A percentile compares a stretch with the other conserved stretches of the same genome.
Conservation (phyloP, 139 green algal species). For the Tetraselmis chui region DNA sequence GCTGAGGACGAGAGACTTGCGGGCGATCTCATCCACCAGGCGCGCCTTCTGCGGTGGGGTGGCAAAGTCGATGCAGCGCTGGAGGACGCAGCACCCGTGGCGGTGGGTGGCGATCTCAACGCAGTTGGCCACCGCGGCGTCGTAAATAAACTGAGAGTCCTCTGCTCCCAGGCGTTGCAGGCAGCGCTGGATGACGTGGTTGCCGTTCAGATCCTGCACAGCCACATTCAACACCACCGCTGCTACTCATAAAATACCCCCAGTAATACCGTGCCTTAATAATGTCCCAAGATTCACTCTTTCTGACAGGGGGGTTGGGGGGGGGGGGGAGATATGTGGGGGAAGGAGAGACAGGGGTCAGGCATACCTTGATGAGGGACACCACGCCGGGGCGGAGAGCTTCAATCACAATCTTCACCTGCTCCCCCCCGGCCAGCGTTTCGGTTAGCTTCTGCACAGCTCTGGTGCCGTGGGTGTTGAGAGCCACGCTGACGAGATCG, state of each 20-base stretch:
- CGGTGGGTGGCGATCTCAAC: constrained; percentile 93
- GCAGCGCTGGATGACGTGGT: constrained; percentile 98
- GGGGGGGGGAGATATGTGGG: not conserved
- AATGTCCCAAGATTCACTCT: too few relatives aligned
- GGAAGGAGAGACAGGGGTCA: not conserved
- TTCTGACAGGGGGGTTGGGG: not conserved
- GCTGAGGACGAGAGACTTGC: constrained; percentile 74
- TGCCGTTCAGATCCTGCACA: constrained; percentile 92
- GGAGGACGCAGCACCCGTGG: constrained; percentile 98
- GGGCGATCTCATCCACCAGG: constrained; percentile 77
- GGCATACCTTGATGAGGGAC: constrained; percentile 59
- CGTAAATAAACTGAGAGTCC: constrained; percentile 91
- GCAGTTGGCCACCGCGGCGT: constrained; percentile 72
- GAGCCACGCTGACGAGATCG: constrained; percentile 77
- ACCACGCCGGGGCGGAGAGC: constrained; percentile 85
- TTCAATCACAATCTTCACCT: constrained; percentile 32
- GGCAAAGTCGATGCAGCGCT: constrained; percentile 97
- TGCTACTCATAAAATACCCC: too few relatives aligned
- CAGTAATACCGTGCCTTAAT: too few relatives aligned
- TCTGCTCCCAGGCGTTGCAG: constrained; percentile 71
- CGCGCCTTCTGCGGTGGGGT: constrained; percentile 61
- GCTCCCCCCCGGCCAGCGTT: constrained; percentile 26
- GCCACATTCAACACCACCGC: not conserved
- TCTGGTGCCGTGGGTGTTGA: constrained; percentile 95
- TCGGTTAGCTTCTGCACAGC: constrained; percentile 96